A percentile compares a stretch with the other conserved stretches of the same genome.
These are phyloP conservation scores for Sextonia rubra DNA, from an alignment of 164 flowering plant species.

Conservation along the genomic window DNA sequence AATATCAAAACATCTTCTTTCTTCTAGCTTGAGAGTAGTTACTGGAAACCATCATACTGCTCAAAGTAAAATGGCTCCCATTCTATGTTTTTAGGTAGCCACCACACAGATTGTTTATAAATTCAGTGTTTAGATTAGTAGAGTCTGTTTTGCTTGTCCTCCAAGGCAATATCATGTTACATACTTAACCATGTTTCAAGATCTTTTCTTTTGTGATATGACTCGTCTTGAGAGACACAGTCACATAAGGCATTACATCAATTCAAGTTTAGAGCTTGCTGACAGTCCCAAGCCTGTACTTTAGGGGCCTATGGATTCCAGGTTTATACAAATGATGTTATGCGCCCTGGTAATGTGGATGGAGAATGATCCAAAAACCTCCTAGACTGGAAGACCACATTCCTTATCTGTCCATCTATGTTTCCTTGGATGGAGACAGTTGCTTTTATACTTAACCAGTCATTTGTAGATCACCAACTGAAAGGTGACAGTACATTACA, in stretches of 20 bases:
- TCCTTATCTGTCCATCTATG: not conserved
- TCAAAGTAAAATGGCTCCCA: not conserved
- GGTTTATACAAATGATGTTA: too few relatives aligned
- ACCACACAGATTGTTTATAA: not conserved
- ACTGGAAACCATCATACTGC: not conserved
- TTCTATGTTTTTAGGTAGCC: not conserved
- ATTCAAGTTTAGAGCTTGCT: not conserved
- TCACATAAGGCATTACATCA: not conserved
- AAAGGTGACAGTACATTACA: not conserved
- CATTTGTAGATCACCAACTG: not conserved
- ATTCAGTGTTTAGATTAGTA: not conserved
- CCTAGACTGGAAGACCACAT: not conserved
- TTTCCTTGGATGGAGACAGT: not conserved
- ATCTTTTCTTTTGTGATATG: too few relatives aligned
- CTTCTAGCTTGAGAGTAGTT: not conserved
- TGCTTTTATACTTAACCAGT: not conserved
- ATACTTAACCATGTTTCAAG: not conserved
- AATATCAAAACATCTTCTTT: slow-evolving; percentile 25
- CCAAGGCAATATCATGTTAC: not conserved
- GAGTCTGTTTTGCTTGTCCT: not conserved
- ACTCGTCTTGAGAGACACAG: not conserved
- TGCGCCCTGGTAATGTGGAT: too few relatives aligned
- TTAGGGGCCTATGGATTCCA: too few relatives aligned
- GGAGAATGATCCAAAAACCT: not conserved
- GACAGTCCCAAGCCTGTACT: too few relatives aligned